phyloP scores from a whole-genome alignment of 345 rosid genomes.

The Erucastrum elatum region DNA sequence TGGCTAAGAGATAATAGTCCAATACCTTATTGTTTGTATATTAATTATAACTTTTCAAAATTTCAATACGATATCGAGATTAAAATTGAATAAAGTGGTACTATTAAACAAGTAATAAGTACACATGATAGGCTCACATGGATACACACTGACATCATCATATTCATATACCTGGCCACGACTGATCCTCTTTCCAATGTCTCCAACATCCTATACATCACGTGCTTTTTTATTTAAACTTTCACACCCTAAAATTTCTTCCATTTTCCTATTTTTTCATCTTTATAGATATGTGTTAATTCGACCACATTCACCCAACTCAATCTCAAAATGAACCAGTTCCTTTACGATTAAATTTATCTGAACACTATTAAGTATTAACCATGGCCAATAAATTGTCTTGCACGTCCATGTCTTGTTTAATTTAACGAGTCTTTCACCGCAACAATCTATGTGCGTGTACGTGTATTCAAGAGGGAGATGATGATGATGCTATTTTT shows the following conservation, averaged over 20 bases:
- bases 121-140: conserved; percentile 38
- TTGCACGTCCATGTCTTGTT: neutral
- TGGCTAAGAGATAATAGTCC: neutral
- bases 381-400: neutral
- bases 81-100: neutral
- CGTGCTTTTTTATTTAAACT: conserved; percentile 16
- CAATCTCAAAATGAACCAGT: neutral
- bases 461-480: neutral
- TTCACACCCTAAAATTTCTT: neutral
- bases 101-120: conserved; percentile 15
- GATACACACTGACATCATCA: conserved; percentile 42
- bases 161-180: conserved; percentile 38
- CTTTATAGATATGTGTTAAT: neutral
- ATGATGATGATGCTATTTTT: conserved; percentile 9
- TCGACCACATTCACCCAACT: neutral
- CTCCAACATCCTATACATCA: conserved; percentile 42
- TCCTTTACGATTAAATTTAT: neutral
- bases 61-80: neutral
- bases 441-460: neutral
- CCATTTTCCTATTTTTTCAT: neutral
- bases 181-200: conserved; percentile 39
- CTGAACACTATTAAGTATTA: neutral
- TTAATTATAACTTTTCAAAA: neutral
- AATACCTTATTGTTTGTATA: neutral
- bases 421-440: neutral